These are phyloP conservation scores for Rhodofomes roseus DNA, from an alignment of 1,284 basidiomycete genomes.

Conservation along the genomic window DNA sequence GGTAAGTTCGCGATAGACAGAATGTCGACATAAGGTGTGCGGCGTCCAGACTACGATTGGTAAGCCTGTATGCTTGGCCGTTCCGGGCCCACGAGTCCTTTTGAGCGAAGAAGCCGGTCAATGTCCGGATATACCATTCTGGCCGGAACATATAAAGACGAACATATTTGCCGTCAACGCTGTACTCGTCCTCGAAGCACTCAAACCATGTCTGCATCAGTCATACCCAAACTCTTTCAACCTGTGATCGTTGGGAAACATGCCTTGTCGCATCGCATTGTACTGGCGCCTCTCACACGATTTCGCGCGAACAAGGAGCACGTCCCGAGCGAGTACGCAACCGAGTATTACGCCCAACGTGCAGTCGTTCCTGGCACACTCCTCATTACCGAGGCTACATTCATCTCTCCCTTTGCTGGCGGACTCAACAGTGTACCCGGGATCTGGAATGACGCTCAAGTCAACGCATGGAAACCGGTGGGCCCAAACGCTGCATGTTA, in stretches of 20 bases:
- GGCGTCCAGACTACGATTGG: background rate
- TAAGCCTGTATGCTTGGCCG: background rate
- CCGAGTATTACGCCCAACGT: conserved; percentile 47
- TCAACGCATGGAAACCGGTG: conserved; percentile 44
- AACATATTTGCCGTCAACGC: too few relatives aligned
- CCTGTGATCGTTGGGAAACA: conserved; percentile 41
- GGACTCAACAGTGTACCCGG: conserved; percentile 37
- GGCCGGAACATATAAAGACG: too few relatives aligned
- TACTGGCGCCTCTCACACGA: conserved; percentile 46
- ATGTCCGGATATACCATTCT: too few relatives aligned
- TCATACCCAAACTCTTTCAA: conserved; percentile 35
- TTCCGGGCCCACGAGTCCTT: background rate
- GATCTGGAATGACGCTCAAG: conserved; percentile 43
- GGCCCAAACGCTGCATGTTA: background rate
- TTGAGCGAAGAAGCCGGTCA: too few relatives aligned
- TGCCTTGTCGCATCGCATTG: conserved; percentile 41
- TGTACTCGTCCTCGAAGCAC: background rate
- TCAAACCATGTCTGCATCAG: conserved; percentile 12
- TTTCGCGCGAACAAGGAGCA: conserved; percentile 29
- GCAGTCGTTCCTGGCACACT: conserved; percentile 40
- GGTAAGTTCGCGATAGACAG: background rate
- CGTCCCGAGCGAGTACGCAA: conserved; percentile 27
- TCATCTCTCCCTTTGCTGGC: conserved; percentile 37
- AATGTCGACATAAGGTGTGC: background rate
- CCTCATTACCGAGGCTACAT: conserved; percentile 45